These are phyloP conservation scores for Zelonia costaricensis DNA, from an alignment of 208 protist species.

Conservation along the genomic window DNA sequence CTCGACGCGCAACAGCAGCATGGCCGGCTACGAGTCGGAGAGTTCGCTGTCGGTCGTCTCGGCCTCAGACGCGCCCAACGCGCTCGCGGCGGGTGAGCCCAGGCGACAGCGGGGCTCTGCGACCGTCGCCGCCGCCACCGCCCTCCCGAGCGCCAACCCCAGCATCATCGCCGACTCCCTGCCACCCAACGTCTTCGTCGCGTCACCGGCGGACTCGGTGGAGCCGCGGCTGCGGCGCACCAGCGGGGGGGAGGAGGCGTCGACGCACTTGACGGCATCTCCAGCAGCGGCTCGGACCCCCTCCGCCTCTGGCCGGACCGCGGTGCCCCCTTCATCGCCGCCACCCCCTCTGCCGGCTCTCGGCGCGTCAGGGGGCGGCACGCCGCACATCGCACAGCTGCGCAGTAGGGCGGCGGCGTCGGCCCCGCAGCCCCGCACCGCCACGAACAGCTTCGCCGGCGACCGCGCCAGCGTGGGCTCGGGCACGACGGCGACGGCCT, in stretches of 20 bases:
- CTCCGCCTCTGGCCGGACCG: no score
- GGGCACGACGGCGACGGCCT: conserved; percentile 13
- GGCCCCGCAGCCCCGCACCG: no score
- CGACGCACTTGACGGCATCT: neutral
- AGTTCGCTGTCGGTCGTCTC: conserved; percentile 34
- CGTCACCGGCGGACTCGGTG: conserved; percentile 14
- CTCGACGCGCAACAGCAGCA: conserved; percentile 7
- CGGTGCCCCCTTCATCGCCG: no score
- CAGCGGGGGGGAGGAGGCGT: neutral
- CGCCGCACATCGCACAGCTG: no score
- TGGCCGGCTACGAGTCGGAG: conserved; percentile 27
- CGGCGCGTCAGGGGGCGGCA: no score
- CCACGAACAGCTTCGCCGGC: neutral
- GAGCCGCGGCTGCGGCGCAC: neutral
- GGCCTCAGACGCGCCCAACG: conserved; percentile 9
- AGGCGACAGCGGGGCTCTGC: neutral
- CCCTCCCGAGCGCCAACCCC: neutral
- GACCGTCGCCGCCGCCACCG: neutral
- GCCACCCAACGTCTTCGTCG: conserved; percentile 15
- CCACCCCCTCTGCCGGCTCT: no score
- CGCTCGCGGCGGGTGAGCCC: neutral
- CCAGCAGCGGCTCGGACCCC: neutral
- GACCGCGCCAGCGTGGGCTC: conserved; percentile 9
- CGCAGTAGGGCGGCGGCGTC: no score
- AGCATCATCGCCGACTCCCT: neutral